Conservation (phyloP, 495 filamentous ascomycete genomes). For the Rhizodiscina lignyota region DNA sequence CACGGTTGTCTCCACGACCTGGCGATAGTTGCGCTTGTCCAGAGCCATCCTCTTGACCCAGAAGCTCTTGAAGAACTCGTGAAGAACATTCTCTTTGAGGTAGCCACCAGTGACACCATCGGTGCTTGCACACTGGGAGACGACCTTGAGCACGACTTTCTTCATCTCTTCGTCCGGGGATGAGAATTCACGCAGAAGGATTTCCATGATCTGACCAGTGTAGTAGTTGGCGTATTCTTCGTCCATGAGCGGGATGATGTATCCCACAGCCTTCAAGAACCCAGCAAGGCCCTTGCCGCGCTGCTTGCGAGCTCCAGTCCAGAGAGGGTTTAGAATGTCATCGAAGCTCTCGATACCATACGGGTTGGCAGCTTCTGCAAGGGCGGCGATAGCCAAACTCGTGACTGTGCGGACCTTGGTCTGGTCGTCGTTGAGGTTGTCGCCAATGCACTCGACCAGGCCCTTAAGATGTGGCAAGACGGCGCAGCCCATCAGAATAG, state of each 20-base stretch:
- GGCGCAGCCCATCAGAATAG: conserved; percentile 98
- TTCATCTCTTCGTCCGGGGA: conserved; percentile 99
- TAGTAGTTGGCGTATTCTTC: conserved; percentile 99
- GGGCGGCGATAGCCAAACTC: conserved; percentile 81
- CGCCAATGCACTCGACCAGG: conserved; percentile 88
- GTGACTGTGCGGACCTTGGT: conserved; percentile 95
- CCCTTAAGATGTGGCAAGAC: conserved; percentile 93
- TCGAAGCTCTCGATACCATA: conserved; percentile 99
- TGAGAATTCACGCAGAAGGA: conserved; percentile 85
- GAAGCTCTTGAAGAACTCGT: conserved; percentile 97
- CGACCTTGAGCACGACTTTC: conserved; percentile 93
- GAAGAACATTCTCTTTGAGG: conserved; percentile 84
- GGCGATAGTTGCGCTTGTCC: conserved; percentile 90
- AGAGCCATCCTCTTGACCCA: conserved; percentile 96
- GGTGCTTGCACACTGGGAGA: conserved; percentile 91
- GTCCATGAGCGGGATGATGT: conserved; percentile 98
- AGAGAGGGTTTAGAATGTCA: conserved; percentile 90
- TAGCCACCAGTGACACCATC: conserved; percentile 90
- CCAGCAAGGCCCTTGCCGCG: conserved; percentile 90
- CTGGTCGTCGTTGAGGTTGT: conserved; percentile 93
- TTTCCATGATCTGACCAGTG: conserved; percentile 97
- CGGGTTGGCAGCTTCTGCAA: conserved; percentile 91
- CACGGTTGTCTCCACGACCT: conserved; percentile 96
- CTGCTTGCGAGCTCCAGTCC: conserved; percentile 90
- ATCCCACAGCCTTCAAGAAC: conserved; percentile 94